Percentiles rank a stretch among this genome's conserved stretches.
These are phyloP conservation scores for Dryas integrifolia DNA, from an alignment of 331 rosid genomes.

Conservation along the genomic window DNA sequence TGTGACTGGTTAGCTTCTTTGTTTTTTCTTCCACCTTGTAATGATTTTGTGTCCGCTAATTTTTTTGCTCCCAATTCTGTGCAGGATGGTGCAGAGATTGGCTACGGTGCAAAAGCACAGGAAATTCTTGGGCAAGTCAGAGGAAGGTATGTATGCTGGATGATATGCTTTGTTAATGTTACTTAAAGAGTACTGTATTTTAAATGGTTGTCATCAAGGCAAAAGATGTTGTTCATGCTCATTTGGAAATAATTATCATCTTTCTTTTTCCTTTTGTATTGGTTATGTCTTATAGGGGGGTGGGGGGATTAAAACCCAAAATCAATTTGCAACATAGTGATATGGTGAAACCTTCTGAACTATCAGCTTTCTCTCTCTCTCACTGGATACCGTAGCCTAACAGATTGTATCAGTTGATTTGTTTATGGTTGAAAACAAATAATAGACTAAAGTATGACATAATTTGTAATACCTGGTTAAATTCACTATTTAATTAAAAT, in stretches of 20 bases:
- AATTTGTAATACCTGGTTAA: not conserved
- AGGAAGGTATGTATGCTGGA: constrained; percentile 60
- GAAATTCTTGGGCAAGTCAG: constrained; percentile 90
- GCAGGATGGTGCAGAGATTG: constrained; percentile 83
- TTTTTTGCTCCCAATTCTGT: constrained; percentile 20
- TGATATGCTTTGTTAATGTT: not conserved
- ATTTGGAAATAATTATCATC: not conserved
- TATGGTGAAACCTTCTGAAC: not conserved
- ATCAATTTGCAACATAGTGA: not conserved
- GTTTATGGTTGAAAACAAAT: not conserved
- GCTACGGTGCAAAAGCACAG: constrained; percentile 97
- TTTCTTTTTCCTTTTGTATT: not conserved
- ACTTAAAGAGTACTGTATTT: not conserved
- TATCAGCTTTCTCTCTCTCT: not conserved
- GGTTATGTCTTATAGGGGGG: not conserved
- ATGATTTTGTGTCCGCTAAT: constrained; percentile 2
- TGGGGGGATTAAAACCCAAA: not conserved
- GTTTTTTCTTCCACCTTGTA: not conserved
- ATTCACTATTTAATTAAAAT: too few relatives aligned
- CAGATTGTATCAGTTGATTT: not conserved
- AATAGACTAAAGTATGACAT: not conserved
- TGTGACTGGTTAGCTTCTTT: constrained; percentile 25
- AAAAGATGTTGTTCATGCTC: not conserved
- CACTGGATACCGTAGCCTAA: not conserved
- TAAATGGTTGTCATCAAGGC: not conserved